These are phyloP conservation scores for Sporothrix brunneoviolacea DNA, from an alignment of 2,329 filamentous ascomycete genomes.

Conservation along the genomic window DNA sequence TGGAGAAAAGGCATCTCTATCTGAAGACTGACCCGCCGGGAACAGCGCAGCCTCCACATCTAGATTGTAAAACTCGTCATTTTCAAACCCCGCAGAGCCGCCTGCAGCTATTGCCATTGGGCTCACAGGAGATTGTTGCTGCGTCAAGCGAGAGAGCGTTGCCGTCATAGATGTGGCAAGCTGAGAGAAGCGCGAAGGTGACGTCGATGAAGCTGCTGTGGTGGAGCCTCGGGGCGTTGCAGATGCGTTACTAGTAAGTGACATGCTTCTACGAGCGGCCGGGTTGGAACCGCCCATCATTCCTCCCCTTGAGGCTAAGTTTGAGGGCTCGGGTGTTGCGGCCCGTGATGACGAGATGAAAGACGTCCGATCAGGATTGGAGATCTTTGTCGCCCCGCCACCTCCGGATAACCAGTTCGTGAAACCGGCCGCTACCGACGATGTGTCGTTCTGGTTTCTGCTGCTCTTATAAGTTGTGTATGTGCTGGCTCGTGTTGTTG, in stretches of 20 bases:
- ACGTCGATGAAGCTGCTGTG: background rate
- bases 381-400: background rate
- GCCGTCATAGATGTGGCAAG: slow-evolving; percentile 40
- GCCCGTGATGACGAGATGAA: background rate
- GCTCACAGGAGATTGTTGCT: slow-evolving; percentile 19
- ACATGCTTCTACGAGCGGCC: slow-evolving; percentile 20
- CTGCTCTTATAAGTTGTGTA: slow-evolving; percentile 6
- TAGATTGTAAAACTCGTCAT: slow-evolving; percentile 50
- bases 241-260: slow-evolving; percentile 17
- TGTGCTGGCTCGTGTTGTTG: slow-evolving; percentile 3
- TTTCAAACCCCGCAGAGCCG: too few relatives aligned
- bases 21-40: slow-evolving; percentile 35
- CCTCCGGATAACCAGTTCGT: slow-evolving; percentile 13
- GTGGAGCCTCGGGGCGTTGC: slow-evolving; percentile 7
- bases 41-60: slow-evolving; percentile 51
- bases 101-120: slow-evolving; percentile 3
- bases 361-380: slow-evolving; percentile 8
- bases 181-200: slow-evolving; percentile 37
- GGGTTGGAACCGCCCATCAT: background rate
- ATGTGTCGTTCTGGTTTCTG: background rate
- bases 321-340: slow-evolving; percentile 11
- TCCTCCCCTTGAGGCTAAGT: background rate
- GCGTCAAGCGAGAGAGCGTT: slow-evolving; percentile 33
- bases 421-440: background rate
- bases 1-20: slow-evolving; percentile 49